Evolutionary conservation across 352 stramenopile genomes (phyloP).

Genomic region (Pythium insidiosum): DNA sequence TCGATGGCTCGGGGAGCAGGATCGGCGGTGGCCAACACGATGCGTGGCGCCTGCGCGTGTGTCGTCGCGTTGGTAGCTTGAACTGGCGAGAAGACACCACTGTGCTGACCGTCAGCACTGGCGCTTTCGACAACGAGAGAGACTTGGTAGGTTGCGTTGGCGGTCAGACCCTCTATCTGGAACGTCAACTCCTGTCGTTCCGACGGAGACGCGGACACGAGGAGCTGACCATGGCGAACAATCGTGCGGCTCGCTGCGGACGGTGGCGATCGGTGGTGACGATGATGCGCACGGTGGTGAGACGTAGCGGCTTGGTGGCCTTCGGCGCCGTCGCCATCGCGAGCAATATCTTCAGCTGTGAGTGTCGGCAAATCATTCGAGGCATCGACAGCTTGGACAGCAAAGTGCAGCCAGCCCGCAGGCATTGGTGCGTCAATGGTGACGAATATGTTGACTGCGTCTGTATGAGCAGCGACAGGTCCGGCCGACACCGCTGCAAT

Average conservation of each 20-base stretch:
- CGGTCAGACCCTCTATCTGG: conserved; percentile 14
- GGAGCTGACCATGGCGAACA: too few species aligned
- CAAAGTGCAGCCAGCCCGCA: conserved; percentile 11
- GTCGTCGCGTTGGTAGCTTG: conserved; percentile 33
- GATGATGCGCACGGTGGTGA: too few species aligned
- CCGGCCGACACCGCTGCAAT: conserved; percentile 13
- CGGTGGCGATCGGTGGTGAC: too few species aligned
- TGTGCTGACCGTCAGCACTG: conserved; percentile 6
- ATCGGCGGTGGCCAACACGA: conserved; percentile 46
- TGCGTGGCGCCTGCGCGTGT: conserved; percentile 43
- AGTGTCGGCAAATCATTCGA: background rate
- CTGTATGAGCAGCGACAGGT: conserved; percentile 24
- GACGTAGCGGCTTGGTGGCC: background rate
- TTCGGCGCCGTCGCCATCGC: background rate
- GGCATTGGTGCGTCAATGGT: conserved; percentile 27
- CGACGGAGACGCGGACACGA: too few species aligned
- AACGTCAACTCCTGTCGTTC: too few species aligned
- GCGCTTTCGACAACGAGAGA: background rate
- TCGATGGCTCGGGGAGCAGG: conserved; percentile 34
- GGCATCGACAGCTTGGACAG: background rate
- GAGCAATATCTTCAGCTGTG: background rate
- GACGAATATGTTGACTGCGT: conserved; percentile 19
- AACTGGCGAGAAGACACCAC: conserved; percentile 46
- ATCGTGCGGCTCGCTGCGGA: conserved; percentile 5
- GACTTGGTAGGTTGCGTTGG: conserved; percentile 28